Conservation (phyloP, 805 yeast species). For the Candida lessepsii region DNA sequence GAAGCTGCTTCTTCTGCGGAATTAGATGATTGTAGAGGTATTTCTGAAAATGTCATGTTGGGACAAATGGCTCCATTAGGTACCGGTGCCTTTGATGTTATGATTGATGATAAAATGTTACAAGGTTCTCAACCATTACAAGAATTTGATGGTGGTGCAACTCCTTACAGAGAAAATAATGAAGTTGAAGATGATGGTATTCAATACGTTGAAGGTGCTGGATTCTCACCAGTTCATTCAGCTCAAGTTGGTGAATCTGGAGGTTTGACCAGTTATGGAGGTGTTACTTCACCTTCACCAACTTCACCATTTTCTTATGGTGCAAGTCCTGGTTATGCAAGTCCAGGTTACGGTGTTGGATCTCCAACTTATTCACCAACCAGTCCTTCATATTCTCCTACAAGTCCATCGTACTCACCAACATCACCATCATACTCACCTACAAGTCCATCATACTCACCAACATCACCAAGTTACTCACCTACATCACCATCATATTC, state of each 20-base stretch:
- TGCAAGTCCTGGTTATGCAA: constrained; percentile 55
- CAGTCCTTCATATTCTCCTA: constrained; percentile 70
- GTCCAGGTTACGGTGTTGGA: constrained; percentile 67
- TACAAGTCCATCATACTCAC: constrained; percentile 73
- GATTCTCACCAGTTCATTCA: constrained; percentile 92
- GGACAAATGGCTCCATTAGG: constrained; percentile 99
- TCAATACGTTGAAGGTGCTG: constrained; percentile 67
- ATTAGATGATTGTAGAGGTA: constrained; percentile 97
- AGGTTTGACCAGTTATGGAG: constrained; percentile 87
- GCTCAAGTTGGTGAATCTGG: constrained; percentile 80
- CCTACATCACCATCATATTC: constrained; percentile 51
- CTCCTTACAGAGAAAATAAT: constrained; percentile 80
- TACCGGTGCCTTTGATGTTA: constrained; percentile 95
- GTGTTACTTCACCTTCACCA: constrained; percentile 52
- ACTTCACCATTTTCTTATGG: constrained; percentile 58
- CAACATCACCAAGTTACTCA: constrained; percentile 52
- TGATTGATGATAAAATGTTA: constrained; percentile 87
- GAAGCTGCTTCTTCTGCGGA: constrained; percentile 99
- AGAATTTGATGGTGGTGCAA: constrained; percentile 67
- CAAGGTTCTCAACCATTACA: constrained; percentile 51
- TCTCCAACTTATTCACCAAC: constrained; percentile 60
- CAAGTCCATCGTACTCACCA: constrained; percentile 67
- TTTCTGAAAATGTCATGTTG: constrained; percentile 93
- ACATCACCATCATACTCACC: constrained; percentile 54
- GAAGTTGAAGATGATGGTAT: constrained; percentile 60